Evolutionary conservation across 805 yeast species (phyloP), one percentile per base, ranked within the genome.

Genomic region (Debaryomyces castellii): DNA sequence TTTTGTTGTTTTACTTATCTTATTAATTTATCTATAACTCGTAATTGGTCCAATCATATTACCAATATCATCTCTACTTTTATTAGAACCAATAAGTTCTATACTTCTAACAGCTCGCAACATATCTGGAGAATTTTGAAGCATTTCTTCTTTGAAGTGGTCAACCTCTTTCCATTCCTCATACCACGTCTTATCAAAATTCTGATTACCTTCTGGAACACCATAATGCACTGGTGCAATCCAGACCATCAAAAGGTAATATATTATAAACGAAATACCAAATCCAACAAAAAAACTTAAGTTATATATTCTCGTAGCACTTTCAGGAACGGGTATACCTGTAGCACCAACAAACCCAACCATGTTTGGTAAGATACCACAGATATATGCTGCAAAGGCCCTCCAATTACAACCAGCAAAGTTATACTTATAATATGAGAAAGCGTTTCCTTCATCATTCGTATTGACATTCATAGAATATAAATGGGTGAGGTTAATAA

Each of bases 91-190:
- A 6, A 39, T 20, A 18, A 11, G 21, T 20, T 39, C 42, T 27
- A 30, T 30, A n/a, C 34, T 39, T 11, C n/a, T 39, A 17, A 39
- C 42, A 9, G 35, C 42, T 27, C 18, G 16, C 24, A 25, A 25
- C 34, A 25, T 27, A 11, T 3, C 3, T 10, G 42, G 42, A 17
- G 42, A 39, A 11, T 39, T 39, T 4, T 39, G 21, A 12, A 25
- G 24, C 20, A 39, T 27, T 16, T 39, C 42, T 25, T 39, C 25
- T 18, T 17, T 24, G 12, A 39, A 39, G 12, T 27, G 25, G 7
- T 39, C 42, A 39, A 39, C 42, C 8, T 39, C 27, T 18, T 39
- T 39, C 40, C 42, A 39, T 27, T 39, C 42, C 17, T 39, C 42
- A 10, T 39, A 27, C 42, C 42, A 39, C 2, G 42, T 9, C 17